Conservation (phyloP, 148 eudicot genomes). For the Arbutus unedo region DNA sequence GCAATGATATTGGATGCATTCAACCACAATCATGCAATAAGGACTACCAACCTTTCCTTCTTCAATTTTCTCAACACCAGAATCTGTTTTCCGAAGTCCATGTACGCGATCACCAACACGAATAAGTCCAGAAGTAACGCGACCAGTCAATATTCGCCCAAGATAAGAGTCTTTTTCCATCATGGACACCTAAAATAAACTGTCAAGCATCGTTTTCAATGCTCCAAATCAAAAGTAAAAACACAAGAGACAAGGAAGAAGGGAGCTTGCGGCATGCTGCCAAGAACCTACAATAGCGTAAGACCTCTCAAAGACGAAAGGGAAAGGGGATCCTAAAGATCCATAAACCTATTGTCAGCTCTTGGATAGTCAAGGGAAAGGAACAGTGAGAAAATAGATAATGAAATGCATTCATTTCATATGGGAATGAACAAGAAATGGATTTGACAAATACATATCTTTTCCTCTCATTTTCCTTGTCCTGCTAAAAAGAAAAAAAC, state of each 20-base stretch:
- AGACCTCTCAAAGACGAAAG: background rate
- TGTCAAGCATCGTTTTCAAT: conserved; percentile 57
- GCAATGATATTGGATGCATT: background rate
- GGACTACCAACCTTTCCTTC: conserved; percentile 78
- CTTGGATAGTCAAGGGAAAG: background rate
- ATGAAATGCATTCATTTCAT: background rate
- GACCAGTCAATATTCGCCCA: conserved; percentile 93
- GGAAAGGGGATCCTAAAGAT: background rate
- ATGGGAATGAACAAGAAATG: background rate
- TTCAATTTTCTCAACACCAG: conserved; percentile 75
- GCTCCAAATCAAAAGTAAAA: conserved; percentile 19
- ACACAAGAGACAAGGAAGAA: background rate
- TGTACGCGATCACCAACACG: conserved; percentile 90
- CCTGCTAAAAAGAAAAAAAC: background rate
- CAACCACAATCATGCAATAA: conserved; percentile 1
- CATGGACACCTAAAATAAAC: conserved; percentile 91
- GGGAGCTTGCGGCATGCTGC: background rate
- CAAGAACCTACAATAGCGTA: background rate
- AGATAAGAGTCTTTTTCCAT: conserved; percentile 90
- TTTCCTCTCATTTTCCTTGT: background rate
- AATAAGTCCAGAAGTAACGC: conserved; percentile 66
- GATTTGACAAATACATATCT: background rate
- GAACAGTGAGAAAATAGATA: background rate
- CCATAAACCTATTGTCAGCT: background rate
- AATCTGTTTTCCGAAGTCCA: conserved; percentile 65